phyloP scores from a whole-genome alignment of 306 rosid species.

The Carpinus fangiana region DNA sequence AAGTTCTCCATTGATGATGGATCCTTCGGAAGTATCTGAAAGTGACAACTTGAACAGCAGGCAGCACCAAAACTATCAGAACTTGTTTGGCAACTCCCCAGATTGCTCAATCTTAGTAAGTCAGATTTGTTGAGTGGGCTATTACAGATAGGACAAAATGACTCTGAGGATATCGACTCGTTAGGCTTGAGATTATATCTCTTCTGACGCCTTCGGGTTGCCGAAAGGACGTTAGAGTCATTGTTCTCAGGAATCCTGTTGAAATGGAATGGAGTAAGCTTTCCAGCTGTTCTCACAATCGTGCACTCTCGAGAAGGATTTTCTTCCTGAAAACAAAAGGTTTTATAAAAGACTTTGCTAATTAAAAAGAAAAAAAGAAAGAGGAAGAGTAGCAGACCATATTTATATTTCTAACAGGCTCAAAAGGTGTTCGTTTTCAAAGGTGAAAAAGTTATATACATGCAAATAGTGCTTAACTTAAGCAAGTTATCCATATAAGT shows the following conservation, averaged over 20 bases:
- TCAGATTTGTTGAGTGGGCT: conserved; percentile 79
- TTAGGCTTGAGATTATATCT: conserved; percentile 69
- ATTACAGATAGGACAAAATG: conserved; percentile 75
- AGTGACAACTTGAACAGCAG: conserved; percentile 82
- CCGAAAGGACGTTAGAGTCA: conserved; percentile 70
- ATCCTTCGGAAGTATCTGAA: conserved; percentile 85
- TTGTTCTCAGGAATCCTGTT: conserved; percentile 72
- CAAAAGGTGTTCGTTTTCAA: not conserved
- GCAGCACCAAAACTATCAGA: conserved; percentile 38
- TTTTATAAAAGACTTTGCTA: conserved; percentile 15
- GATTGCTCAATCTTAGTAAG: conserved; percentile 41
- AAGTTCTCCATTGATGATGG: conserved; percentile 47
- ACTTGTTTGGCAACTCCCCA: conserved; percentile 22
- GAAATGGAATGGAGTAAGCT: conserved; percentile 90
- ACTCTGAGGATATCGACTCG: conserved; percentile 75
- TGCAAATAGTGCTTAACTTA: conserved; percentile 5
- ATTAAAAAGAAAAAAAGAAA: conserved; percentile 8
- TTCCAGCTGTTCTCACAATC: conserved; percentile 91
- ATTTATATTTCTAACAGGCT: not conserved
- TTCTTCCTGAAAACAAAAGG: conserved; percentile 55
- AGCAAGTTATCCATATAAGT: conserved; percentile 21
- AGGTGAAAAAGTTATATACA: not conserved
- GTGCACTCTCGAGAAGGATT: conserved; percentile 94
- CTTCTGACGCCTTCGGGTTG: conserved; percentile 81
- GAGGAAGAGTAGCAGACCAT: not conserved